Base-by-base conservation (phyloP, 306 rosid genomes). In the Vicia faba region DNA sequence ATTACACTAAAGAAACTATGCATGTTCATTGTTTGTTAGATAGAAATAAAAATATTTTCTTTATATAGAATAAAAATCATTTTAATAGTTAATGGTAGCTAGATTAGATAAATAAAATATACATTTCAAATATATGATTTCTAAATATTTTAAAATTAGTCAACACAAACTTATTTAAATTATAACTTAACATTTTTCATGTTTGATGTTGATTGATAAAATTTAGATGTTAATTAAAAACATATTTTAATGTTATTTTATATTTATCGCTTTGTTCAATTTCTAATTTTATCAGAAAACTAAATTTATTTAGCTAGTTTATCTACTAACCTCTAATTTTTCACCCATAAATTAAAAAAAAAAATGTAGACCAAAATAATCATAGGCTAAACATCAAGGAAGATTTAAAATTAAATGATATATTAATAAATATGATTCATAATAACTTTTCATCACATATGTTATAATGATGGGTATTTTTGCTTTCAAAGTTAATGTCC, bases 401-500 rank as follows among this genome's bases (percentile, higher is more conserved):
- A 51, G 58, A 51, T 10, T 19, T 51, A 4, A 51, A 48, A 10
- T 51, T 4, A 51, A 51, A 51, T 51, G 3, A 51, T 51, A 7
- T 11, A 51, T 51, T 19, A 3, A 51, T 51, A 51, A 51, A 10
- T 51, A 19, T 19, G 5, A 2, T 51, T 20, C 33, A 51, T 11
- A 51, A 31, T 14, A 39, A 26, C 51, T 36, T 66, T 28, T 57
- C 57, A 82, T 50, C 61, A 63, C 10, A 55, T 11, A 66, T 38
- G 66, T 29, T 55, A 61, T 49, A 20, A 68, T 69, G 39, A 69
- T 55, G 67, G n/a, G 41, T 11, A 41, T 69, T 53, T 66, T 33
- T 71, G 54, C 66, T 67, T 23, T 68, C 73, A 55, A 70, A 23
- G 72, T 68, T 29, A 33, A 63, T 62, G 29, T 41, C 77, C 26